phyloP scores from a whole-genome alignment of 148 eudicot species.

The Euryodendron excelsum region DNA sequence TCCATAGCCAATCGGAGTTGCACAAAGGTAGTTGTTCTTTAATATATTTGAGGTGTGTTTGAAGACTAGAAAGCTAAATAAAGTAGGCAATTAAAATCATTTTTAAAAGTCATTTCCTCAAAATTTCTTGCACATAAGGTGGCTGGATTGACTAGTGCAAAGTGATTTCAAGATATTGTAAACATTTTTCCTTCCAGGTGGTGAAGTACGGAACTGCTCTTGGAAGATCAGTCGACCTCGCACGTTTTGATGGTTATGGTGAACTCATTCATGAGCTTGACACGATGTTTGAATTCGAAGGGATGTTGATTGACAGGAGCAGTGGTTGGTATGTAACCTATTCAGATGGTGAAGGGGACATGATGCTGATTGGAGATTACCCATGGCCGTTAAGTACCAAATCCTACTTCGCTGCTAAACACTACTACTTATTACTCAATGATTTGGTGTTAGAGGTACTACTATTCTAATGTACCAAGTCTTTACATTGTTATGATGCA shows the following conservation, averaged over 20 bases:
- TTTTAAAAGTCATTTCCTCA: neutral
- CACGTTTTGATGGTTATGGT: slow-evolving; percentile 8
- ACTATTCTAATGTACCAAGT: neutral
- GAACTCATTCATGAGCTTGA: slow-evolving; percentile 23
- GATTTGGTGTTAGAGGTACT: neutral
- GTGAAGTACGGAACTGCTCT: slow-evolving; percentile 25
- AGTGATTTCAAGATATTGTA: neutral
- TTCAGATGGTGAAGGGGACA: slow-evolving; percentile 14
- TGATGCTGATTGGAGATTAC: slow-evolving; percentile 19
- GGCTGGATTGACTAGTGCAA: neutral
- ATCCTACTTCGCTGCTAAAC: neutral
- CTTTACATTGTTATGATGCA: neutral
- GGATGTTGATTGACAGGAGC: slow-evolving; percentile 7
- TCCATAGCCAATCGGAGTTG: slow-evolving; percentile 11
- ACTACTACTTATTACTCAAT: neutral
- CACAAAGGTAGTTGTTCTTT: slow-evolving; percentile 15
- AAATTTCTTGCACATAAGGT: neutral
- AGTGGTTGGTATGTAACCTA: slow-evolving; percentile 12
- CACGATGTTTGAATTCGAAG: slow-evolving; percentile 16
- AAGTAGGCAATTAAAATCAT: neutral
- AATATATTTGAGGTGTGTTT: neutral
- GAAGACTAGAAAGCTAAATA: too few species aligned
- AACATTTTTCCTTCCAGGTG: slow-evolving; percentile 13
- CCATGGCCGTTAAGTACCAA: slow-evolving; percentile 20
- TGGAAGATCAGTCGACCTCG: slow-evolving; percentile 23